Percentiles rank a stretch among this genome's conserved stretches.
Evolutionary conservation across 768 basidiomycete species (phyloP).

Genomic region (Tricholoma bakamatsutake): DNA sequence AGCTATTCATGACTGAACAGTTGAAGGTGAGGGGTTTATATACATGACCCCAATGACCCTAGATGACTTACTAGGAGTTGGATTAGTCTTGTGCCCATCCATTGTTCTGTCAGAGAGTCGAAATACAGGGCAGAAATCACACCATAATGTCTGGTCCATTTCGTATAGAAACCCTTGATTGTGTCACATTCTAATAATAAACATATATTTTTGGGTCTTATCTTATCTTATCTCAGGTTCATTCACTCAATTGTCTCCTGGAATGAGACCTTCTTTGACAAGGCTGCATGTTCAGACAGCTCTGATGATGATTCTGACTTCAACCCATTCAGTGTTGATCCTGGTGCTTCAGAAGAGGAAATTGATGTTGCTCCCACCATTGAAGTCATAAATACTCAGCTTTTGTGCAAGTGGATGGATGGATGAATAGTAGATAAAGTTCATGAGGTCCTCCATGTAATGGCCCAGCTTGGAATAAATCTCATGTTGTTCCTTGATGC

Average conservation of each 20-base stretch:
- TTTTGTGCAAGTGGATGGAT: not conserved
- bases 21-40: not conserved
- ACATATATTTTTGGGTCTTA: no score
- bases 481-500: constrained; percentile 25
- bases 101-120: no score
- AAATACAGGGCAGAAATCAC: no score
- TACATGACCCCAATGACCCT: not conserved
- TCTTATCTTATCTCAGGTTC: no score
- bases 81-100: no score
- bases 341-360: not conserved
- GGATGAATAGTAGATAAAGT: constrained; percentile 2
- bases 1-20: not conserved
- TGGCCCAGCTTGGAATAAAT: constrained; percentile 15
- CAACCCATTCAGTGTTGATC: not conserved
- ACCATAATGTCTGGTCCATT: no score
- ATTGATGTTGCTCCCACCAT: not conserved
- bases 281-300: not conserved
- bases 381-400: not conserved
- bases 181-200: not conserved
- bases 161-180: constrained; percentile 4
- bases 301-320: not conserved
- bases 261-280: not conserved
- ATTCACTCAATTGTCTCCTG: not conserved
- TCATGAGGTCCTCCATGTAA: constrained; percentile 3
- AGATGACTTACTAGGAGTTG: no score